Evolutionary conservation across 140 eudicot genomes (phyloP).

Genomic region (Oenanthe javanica): DNA sequence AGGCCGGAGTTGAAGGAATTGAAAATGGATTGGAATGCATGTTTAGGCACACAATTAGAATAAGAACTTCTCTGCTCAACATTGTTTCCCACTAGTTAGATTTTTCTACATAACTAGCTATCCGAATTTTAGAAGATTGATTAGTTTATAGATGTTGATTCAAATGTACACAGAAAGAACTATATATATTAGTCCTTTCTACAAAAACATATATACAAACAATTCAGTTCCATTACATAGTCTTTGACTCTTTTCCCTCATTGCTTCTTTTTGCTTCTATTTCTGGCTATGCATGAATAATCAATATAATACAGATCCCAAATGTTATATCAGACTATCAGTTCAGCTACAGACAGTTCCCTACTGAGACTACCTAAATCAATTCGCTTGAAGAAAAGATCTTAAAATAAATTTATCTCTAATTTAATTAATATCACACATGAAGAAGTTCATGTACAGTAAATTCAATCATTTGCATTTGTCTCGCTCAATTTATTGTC

Average conservation of each 20-base stretch:
- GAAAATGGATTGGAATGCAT: conserved; percentile 8
- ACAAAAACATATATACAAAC: not conserved
- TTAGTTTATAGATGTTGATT: not conserved
- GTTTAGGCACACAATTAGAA: not conserved
- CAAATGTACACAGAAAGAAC: conserved; percentile 1
- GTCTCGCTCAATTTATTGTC: too few relatives aligned
- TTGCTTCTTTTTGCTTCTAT: not conserved
- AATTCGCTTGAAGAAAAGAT: too few relatives aligned
- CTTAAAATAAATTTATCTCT: too few relatives aligned
- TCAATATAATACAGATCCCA: too few relatives aligned
- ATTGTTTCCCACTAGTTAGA: conserved; percentile 1
- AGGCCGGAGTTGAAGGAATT: not conserved
- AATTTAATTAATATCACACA: too few relatives aligned
- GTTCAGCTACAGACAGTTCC: not conserved
- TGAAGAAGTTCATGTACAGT: too few relatives aligned
- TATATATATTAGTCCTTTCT: not conserved
- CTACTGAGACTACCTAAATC: not conserved
- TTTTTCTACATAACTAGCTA: not conserved
- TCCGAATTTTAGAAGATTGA: conserved; percentile 3
- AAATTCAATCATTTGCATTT: too few relatives aligned
- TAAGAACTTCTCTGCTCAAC: conserved; percentile 10
- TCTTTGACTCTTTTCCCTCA: not conserved
- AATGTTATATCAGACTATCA: not conserved
- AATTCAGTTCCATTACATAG: not conserved
- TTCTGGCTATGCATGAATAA: not conserved